Base-by-base conservation (phyloP, 805 yeast genomes). In the Brettanomyces custersianus region DNA sequence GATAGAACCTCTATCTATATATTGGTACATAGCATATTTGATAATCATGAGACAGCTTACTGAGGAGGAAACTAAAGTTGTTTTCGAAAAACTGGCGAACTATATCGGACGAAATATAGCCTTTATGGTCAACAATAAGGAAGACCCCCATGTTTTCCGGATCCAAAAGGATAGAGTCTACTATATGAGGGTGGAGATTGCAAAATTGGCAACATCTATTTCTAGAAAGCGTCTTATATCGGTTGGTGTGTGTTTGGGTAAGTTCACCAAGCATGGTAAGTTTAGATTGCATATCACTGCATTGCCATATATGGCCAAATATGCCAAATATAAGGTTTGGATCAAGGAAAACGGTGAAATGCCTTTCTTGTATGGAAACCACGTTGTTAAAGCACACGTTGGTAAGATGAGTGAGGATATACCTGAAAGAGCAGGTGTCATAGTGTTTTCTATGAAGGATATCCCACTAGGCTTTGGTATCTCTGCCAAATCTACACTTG, bases 341-440 rank as follows among this genome's bases (percentile, higher is more conserved):
- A 85, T 92, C 61, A 92, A 92, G 60, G 78, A 77, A 35, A 92
- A 92, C 55, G 98, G 98, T 50, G 98, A 92, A 62, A 92, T 92
- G 98, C 97, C 98, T 11, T 92, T 81, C 57, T 63, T 92, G 45
- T 92, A 92, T 51, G 98, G 98, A 25, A 92, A 92, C 65, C 95
- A 92, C 58, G 90, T 90, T 20, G 68, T 92, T 48, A 92, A 92
- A 57, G 98, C 98, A 4, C 98, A 92, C 56, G 71, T 92, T 38
- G 98, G 98, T 24, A 80, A 87, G 51, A 86, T 92, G 83, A 82
- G 94, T 37, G 98, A 92, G 47, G 97, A 92, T 55, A 84, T 92
- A 38, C 97, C 97, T 21, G 97, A 90, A 60, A 98, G 92, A 54
- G 92, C 95, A 2, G 98, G 98, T 53, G 88, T 92, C 17, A 71